Base-by-base conservation (phyloP, 306 rosid genomes). In the Trifolium repens region DNA sequence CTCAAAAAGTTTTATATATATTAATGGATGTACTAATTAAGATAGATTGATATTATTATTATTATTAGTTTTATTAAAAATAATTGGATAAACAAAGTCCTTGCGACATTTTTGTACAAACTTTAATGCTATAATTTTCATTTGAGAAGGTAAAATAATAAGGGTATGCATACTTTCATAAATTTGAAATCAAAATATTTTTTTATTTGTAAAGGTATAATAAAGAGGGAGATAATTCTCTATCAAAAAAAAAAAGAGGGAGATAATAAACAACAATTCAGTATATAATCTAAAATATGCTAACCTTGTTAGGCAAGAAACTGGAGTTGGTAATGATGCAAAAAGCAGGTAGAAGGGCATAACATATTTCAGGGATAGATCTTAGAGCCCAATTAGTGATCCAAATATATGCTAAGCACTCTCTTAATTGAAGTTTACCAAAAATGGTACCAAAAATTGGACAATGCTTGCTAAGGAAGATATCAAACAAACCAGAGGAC, bases 281-380 rank as follows among this genome's bases (percentile, higher is more conserved):
- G 8, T 53, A 43, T 42, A 24, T 67, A 67, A 3, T 67, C 3
- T 67, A 5, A 43, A 32, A n/a, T 35, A 42, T 52, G 49, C 63
- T 70, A 4, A 27, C 96, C 97, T 88, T 79, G 43, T 47, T 71
- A 32, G 97, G 98, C 52, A 89, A 83, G 77, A 93, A 80, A 17
- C 7, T 75, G 34, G 93, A 77, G 83, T 91, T 85, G 75, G 91
- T 65, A 34, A 93, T 76, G 69, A 91, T 70, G 81, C 92, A 87
- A 70, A 83, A 88, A 7, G 96, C 86, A 5, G 89, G 85, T 0
- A 93, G 83, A 70, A 69, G 27, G 17, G 90, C 82, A 66, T 93
- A 93, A 44, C 83, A 80, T 2, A 86, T 9, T 79, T 87, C 93
- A 8, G 82, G 77, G 26, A 88, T 22, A 43, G 89, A 65, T 13